phyloP scores from a whole-genome alignment of 2,329 filamentous ascomycete genomes.

The Aureobasidium sp. region DNA sequence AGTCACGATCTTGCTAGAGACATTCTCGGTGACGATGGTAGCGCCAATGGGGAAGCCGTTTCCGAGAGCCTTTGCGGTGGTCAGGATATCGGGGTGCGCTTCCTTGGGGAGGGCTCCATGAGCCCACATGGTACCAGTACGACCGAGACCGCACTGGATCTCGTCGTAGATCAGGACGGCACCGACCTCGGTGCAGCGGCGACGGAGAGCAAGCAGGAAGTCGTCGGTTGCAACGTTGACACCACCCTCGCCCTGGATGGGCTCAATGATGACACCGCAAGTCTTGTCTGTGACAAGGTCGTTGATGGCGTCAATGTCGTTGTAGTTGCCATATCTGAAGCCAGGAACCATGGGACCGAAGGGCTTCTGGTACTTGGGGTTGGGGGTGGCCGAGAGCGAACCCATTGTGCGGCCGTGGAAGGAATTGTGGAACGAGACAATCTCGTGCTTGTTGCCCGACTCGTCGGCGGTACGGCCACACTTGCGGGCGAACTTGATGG shows the following conservation, averaged over 20 bases:
- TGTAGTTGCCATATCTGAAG: conserved; percentile 79
- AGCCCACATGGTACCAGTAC: conserved; percentile 87
- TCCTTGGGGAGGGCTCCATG: conserved; percentile 66
- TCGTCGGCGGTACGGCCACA: conserved; percentile 56
- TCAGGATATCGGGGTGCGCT: conserved; percentile 89
- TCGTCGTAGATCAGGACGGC: conserved; percentile 92
- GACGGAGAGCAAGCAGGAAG: conserved; percentile 77
- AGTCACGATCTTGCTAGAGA: conserved; percentile 61
- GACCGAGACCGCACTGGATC: conserved; percentile 87
- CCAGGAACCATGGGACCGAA: conserved; percentile 95
- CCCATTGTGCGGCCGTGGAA: conserved; percentile 99
- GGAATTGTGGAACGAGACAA: conserved; percentile 84
- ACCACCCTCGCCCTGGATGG: conserved; percentile 94
- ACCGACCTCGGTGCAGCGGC: conserved; percentile 76
- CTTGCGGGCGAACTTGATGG: conserved; percentile 94
- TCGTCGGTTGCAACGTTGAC: conserved; percentile 76
- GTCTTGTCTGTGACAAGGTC: conserved; percentile 75
- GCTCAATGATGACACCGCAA: conserved; percentile 92
- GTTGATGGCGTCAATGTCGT: conserved; percentile 67
- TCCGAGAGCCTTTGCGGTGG: conserved; percentile 89
- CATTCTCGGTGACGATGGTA: conserved; percentile 58
- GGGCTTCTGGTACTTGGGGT: conserved; percentile 93
- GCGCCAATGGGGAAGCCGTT: conserved; percentile 96
- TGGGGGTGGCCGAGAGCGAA: conserved; percentile 87
- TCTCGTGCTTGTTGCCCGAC: conserved; percentile 59